Evolutionary conservation across 192 early-diverging fungal genomes (phyloP).

Genomic region (Linnemannia zychae): DNA sequence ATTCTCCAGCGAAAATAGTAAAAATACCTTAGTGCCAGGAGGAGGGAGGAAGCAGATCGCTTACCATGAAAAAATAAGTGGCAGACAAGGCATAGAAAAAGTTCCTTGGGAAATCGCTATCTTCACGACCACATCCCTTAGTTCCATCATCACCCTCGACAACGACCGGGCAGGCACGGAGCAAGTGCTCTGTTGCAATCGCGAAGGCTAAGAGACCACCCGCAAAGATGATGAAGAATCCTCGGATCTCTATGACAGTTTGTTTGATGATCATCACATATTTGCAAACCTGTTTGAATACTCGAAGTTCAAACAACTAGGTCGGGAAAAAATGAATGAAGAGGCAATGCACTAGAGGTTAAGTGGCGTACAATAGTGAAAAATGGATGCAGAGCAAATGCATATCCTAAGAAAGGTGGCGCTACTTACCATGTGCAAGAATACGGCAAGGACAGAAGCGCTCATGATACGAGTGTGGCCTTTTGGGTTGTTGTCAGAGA

Average conservation of each 20-base stretch:
- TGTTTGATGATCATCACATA: constrained; percentile 3
- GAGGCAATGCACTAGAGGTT: no score
- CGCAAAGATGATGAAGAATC: constrained; percentile 11
- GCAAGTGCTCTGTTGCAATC: constrained; percentile 1
- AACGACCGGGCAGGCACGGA: background rate
- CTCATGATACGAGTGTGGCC: background rate
- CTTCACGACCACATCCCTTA: background rate
- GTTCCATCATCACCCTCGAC: background rate
- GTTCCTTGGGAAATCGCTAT: background rate
- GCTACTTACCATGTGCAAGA: constrained; percentile 6
- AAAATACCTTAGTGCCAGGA: no score
- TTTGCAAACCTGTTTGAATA: constrained; percentile 5
- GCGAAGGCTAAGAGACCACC: background rate
- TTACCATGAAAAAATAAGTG: constrained; percentile 20
- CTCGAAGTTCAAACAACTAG: constrained; percentile 20
- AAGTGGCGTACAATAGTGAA: background rate
- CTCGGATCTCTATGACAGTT: constrained; percentile 1
- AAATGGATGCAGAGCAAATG: background rate
- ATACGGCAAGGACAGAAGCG: background rate
- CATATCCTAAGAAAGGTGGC: no score
- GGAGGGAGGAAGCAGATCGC: no score
- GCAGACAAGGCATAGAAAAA: constrained; percentile 12
- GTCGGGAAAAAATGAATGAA: background rate
- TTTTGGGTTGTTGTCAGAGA: background rate
- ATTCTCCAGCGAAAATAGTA: no score